Base-by-base conservation (phyloP, 306 rosid genomes). In the Mucuna pruriens region DNA sequence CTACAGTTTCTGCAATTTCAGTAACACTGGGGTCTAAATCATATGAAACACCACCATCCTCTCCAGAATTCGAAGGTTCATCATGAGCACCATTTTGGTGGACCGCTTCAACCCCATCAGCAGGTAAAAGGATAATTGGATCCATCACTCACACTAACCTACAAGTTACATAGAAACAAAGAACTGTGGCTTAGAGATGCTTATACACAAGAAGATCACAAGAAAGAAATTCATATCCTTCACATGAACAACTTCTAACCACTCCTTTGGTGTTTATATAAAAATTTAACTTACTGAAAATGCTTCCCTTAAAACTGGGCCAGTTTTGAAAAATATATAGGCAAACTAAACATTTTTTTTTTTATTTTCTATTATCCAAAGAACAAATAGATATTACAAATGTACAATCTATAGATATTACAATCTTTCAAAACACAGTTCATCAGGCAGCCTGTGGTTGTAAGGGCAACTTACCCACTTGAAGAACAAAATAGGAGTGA, bases 61-160 rank as follows among this genome's bases (percentile, higher is more conserved):
- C 90, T 67, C 80, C 87, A 73, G 78, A 36, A 51, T 67, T 63
- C 20, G 88, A 75, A 75, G 76, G 83, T 57, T 84, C 86, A 23
- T 63, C 91, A 16, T 74, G 85, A 84, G 63, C 91, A 64, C 96
- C 96, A 75, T 93, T 95, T 86, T 89, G 96, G 75, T 78, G 88
- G 67, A 80, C 87, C 78, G 57, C 81, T 84, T 82, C 91, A 42
- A 84, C 83, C 86, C 94, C 90, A 80, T 84, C 89, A 65, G 82
- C 76, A 62, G 89, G 84, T 48, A 74, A 87, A 66, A 78, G 80
- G 75, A 80, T 80, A 61, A 77, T 85, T 9, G 85, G 77, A 86
- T 91, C 97, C 99, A 95, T 95, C 89, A 75, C 76, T 75, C 90
- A 77, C 84, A 76, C 73, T 46, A 73, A 80, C 76, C 97, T 89